Evolutionary conservation across 202 grass and related monocot species (phyloP), one percentile per base, ranked within the genome.

Genomic region (Cymbopogon flexuosus): DNA sequence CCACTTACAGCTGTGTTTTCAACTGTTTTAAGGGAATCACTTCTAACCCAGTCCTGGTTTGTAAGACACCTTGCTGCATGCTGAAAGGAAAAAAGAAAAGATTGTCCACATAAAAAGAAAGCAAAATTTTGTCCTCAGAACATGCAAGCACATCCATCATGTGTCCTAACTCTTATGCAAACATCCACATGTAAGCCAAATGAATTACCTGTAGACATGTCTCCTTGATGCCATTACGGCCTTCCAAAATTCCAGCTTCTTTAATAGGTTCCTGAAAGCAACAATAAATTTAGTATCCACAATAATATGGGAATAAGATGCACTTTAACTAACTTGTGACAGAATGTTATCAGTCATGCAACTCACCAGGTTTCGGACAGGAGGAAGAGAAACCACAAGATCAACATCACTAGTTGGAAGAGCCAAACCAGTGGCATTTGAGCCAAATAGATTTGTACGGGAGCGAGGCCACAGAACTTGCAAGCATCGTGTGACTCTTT

Each of bases 221-320:
- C 89, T 98, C 92, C 73, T 98, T 98, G 35, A 98, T 98, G 60
- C 95, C 95, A 91, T 98, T 98, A 34, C 95, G 84, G 68, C 95
- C 95, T 89, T 98, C 95, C 88, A 98, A 93, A 84, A 98, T 98
- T 88, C 95, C 95, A 84, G 95, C 92, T 90, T 98, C 95, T 89
- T 98, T 98, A 78, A 98, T 98, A 79, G 95, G 92, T 84, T 98
- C 95, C 95, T 98, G 82, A 77, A 77, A 79, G 71, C 61, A 84
- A 77, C 10, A 34, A 56, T 9, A 77, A 27, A 24, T 86, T 82
- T 74, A 80, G 34, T 75, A 57, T 54, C 34, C 49, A 79, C 47
- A 59, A 62, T 41, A 81, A 57, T 57, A 82, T 22, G 40, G 60
- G 62, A 21, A 66, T 51, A 34, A 67, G 22, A 40, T 78, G 68